Percentiles rank a stretch among this genome's conserved stretches.
Evolutionary conservation across 1,139 yeast genomes (phyloP).

Genomic region (Nadsonia commutata): DNA sequence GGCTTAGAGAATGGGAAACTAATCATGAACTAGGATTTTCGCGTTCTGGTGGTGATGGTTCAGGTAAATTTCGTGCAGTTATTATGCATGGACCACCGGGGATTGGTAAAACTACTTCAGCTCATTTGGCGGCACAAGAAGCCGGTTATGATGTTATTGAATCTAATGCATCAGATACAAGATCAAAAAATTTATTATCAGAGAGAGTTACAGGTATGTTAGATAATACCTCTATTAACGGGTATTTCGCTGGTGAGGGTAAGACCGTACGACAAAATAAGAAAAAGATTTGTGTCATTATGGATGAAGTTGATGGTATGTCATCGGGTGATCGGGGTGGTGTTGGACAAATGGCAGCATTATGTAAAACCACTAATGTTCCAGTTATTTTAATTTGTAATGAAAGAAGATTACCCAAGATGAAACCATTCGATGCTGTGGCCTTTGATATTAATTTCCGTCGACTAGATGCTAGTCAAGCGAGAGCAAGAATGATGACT

Average conservation of each 20-base stretch:
- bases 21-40: constrained; percentile 43
- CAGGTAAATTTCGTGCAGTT: constrained; percentile 62
- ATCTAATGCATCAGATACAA: constrained; percentile 84
- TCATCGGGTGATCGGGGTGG: constrained; percentile 98
- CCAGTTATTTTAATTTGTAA: constrained; percentile 91
- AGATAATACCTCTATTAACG: constrained; percentile 71
- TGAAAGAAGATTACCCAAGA: constrained; percentile 81
- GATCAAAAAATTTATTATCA: constrained; percentile 67
- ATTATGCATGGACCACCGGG: constrained; percentile 92
- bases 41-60: constrained; percentile 39
- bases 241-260: constrained; percentile 41
- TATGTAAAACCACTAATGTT: constrained; percentile 71
- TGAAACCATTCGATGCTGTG: constrained; percentile 90
- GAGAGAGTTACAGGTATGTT: constrained; percentile 55
- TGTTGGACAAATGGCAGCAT: constrained; percentile 83
- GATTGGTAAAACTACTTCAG: constrained; percentile 88
- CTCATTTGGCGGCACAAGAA: constrained; percentile 71
- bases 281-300: constrained; percentile 61
- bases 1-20: constrained; percentile 71
- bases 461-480: constrained; percentile 73
- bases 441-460: constrained; percentile 73
- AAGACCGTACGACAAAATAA: constrained; percentile 18
- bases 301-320: constrained; percentile 99
- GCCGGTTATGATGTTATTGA: constrained; percentile 74
- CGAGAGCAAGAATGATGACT: constrained; percentile 75